Evolutionary conservation across 306 rosid genomes (phyloP).

Genomic region (Cucumis melo): DNA sequence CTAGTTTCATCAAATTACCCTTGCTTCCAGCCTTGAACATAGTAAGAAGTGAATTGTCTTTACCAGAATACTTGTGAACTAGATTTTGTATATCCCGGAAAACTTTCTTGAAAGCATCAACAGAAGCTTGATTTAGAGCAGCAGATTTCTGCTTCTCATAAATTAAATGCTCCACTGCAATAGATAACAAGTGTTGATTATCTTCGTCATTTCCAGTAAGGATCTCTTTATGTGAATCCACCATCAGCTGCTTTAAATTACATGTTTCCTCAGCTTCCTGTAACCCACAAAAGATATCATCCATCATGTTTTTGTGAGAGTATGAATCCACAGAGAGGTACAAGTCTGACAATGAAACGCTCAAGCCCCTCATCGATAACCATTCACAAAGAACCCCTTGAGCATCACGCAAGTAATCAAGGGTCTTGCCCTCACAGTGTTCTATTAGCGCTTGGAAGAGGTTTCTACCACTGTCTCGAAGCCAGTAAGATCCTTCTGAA

Average conservation of each 20-base stretch:
- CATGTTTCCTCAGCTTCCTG: constrained; percentile 65
- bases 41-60: constrained; percentile 47
- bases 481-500: constrained; percentile 70
- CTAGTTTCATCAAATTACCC: constrained; percentile 73
- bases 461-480: constrained; percentile 49
- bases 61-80: constrained; percentile 44
- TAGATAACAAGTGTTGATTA: constrained; percentile 15
- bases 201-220: constrained; percentile 39
- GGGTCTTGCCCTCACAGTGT: constrained; percentile 27
- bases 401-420: constrained; percentile 48
- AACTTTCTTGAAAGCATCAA: constrained; percentile 72
- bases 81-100: constrained; percentile 65
- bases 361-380: constrained; percentile 76
- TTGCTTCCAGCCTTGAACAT: constrained; percentile 97
- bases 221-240: constrained; percentile 26
- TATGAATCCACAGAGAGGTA: constrained; percentile 45
- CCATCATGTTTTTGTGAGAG: constrained; percentile 63
- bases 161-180: constrained; percentile 34
- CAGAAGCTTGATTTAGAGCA: constrained; percentile 58
- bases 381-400: constrained; percentile 82
- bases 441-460: constrained; percentile 47
- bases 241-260: constrained; percentile 51
- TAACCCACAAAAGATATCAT: constrained; percentile 56
- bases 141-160: constrained; percentile 64
- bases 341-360: constrained; percentile 77